Conservation (phyloP, 1,139 yeast species). For the Kodamaea derodonti region DNA sequence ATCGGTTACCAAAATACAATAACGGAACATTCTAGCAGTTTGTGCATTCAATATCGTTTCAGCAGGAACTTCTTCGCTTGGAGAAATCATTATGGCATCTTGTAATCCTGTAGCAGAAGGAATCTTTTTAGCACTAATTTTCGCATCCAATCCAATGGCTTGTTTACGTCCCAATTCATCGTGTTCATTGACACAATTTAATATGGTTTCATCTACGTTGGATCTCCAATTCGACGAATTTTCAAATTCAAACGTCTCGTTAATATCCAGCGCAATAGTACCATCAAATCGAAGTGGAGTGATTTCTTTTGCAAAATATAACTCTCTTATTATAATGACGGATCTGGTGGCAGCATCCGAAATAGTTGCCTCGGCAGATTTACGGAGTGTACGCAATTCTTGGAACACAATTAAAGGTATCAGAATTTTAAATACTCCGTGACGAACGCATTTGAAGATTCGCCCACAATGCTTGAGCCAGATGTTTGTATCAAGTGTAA, state of each 20-base stretch:
- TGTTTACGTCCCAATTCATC: conserved; percentile 42
- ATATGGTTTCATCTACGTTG: conserved; percentile 56
- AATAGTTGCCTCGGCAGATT: conserved; percentile 69
- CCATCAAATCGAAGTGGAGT: conserved; percentile 54
- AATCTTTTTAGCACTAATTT: conserved; percentile 5
- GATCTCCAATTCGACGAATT: conserved; percentile 63
- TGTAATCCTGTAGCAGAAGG: neutral
- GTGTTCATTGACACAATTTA: conserved; percentile 47
- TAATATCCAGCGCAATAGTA: conserved; percentile 50
- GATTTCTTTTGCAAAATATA: conserved; percentile 53
- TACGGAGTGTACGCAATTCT: conserved; percentile 68
- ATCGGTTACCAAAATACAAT: conserved; percentile 65
- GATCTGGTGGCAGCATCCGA: conserved; percentile 82
- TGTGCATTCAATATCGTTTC: conserved; percentile 25
- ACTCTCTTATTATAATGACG: conserved; percentile 66
- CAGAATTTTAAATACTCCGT: conserved; percentile 52
- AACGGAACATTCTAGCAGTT: conserved; percentile 43
- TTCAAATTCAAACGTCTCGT: conserved; percentile 57
- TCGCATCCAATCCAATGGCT: conserved; percentile 33
- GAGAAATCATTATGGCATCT: conserved; percentile 7
- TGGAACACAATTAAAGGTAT: conserved; percentile 77
- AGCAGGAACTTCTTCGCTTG: conserved; percentile 5
- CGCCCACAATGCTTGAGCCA: conserved; percentile 82
- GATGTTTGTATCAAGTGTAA: conserved; percentile 72
- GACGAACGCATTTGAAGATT: conserved; percentile 64